Evolutionary conservation across 2,329 filamentous ascomycete genomes (phyloP).

Genomic region (Parafenestella ontariensis): DNA sequence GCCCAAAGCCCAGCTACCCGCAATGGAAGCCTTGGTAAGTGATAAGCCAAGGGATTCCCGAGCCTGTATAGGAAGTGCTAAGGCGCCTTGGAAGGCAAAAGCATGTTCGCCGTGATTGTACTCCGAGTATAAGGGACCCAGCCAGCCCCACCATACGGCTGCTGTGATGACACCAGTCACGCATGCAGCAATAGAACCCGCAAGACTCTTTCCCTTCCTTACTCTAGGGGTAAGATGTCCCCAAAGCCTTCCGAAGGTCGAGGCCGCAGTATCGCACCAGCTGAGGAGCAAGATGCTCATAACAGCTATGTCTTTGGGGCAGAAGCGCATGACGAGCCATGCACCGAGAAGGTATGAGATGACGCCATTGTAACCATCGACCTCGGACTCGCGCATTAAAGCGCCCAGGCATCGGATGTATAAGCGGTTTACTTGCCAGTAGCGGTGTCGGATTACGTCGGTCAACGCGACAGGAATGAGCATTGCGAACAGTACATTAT

Average conservation of each 20-base stretch:
- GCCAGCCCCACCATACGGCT: slow-evolving; percentile 84
- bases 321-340: slow-evolving; percentile 83
- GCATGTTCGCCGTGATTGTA: slow-evolving; percentile 57
- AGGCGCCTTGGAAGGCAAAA: slow-evolving; percentile 81
- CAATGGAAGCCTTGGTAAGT: slow-evolving; percentile 66
- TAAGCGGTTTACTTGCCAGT: slow-evolving; percentile 79
- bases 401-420: slow-evolving; percentile 87
- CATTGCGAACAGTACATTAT: slow-evolving; percentile 80
- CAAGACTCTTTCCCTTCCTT: slow-evolving; percentile 86
- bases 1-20: slow-evolving; percentile 75
- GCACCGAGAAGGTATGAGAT: slow-evolving; percentile 95
- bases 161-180: slow-evolving; percentile 83
- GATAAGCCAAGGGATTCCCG: slow-evolving; percentile 68
- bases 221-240: slow-evolving; percentile 88
- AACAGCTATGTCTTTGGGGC: slow-evolving; percentile 91
- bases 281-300: slow-evolving; percentile 89
- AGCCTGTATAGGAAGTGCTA: slow-evolving; percentile 71
- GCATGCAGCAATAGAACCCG: slow-evolving; percentile 85
- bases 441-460: slow-evolving; percentile 84
- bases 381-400: slow-evolving; percentile 96
- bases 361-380: slow-evolving; percentile 92
- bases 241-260: slow-evolving; percentile 89
- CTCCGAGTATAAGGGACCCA: slow-evolving; percentile 65
- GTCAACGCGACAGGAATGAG: slow-evolving; percentile 83
- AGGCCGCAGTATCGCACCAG: slow-evolving; percentile 98